Conservation (phyloP, 495 filamentous ascomycete species). For the Hyaloscypha bicolor region DNA sequence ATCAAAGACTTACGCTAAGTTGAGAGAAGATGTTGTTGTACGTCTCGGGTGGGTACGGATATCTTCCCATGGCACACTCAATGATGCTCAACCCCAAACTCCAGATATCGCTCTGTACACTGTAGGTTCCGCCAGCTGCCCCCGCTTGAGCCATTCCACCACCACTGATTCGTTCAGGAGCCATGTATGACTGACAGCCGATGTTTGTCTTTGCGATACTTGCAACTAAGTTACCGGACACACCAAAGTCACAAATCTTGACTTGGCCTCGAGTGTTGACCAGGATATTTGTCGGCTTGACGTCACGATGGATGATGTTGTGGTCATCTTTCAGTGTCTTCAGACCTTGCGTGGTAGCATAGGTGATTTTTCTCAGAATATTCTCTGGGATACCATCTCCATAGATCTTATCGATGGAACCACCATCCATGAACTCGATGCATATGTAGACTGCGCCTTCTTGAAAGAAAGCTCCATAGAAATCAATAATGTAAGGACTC, state of each 20-base stretch:
- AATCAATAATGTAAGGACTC: constrained; percentile 96
- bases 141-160: constrained; percentile 78
- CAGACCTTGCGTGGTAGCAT: constrained; percentile 89
- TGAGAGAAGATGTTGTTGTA: constrained; percentile 99
- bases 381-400: constrained; percentile 89
- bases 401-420: constrained; percentile 97
- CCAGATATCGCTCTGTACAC: constrained; percentile 98
- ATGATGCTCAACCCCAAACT: constrained; percentile 92
- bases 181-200: constrained; percentile 99
- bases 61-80: constrained; percentile 93
- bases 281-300: constrained; percentile 98
- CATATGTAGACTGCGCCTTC: constrained; percentile 99
- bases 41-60: constrained; percentile 97
- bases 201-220: constrained; percentile 99
- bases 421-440: constrained; percentile 99
- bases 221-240: constrained; percentile 93
- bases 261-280: constrained; percentile 87
- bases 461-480: constrained; percentile 98
- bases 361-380: constrained; percentile 85
- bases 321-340: constrained; percentile 96
- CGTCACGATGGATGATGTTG: constrained; percentile 98
- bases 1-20: constrained; percentile 73
- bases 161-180: constrained; percentile 90
- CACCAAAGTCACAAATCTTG: constrained; percentile 99
- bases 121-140: constrained; percentile 84